Base-by-base conservation (phyloP, 2,329 filamentous ascomycete genomes). In the Pseudogymnoascus sp. region DNA sequence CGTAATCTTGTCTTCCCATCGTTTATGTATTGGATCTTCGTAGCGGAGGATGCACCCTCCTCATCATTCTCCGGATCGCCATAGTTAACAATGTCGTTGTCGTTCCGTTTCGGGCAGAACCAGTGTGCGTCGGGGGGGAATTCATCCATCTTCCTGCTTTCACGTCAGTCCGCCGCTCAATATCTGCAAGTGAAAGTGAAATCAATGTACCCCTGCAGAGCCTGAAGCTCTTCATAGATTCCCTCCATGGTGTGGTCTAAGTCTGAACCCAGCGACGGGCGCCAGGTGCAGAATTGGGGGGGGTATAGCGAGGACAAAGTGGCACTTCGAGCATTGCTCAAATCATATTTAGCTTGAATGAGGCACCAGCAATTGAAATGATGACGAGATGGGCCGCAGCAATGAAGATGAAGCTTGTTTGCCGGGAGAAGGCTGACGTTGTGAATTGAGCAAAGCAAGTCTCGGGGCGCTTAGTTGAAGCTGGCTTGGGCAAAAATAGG, bases 11-110 rank as follows among this genome's bases (percentile, higher is more conserved):
- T 70, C 34, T 79, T 76, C 12, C 80, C 81, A 61, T 85, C 78
- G 58, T 79, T 69, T 18, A 89, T 81, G 6, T 81, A 76, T 41
- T 74, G 68, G 57, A 75, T 70, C 69, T 84, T 86, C 64, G 81
- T 77, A 7, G 78, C 77, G 16, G 68, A 65, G 6, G 78, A 78
- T 38, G 84, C 74, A 39, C 76, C 78, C 12, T 76, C 73, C 14
- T 81, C 78, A 2, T 75, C 74, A 4, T 74, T 71, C 43, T 76
- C 71, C 3, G 74, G 75, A 63, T 85, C 79, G 20, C 86, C 79
- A 72, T 90, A 90, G 67, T 86, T 80, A 64, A 83, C 81, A 18
- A 73, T 72, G 64, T 91, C 88, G 1, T 88, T 81, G 54, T 85
- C 81, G 66, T 78, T 75, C 61, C 83, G 73, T 63, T 82, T 84